phyloP scores from a whole-genome alignment of 2,329 filamentous ascomycete genomes.

The Sporothrix brasiliensis region DNA sequence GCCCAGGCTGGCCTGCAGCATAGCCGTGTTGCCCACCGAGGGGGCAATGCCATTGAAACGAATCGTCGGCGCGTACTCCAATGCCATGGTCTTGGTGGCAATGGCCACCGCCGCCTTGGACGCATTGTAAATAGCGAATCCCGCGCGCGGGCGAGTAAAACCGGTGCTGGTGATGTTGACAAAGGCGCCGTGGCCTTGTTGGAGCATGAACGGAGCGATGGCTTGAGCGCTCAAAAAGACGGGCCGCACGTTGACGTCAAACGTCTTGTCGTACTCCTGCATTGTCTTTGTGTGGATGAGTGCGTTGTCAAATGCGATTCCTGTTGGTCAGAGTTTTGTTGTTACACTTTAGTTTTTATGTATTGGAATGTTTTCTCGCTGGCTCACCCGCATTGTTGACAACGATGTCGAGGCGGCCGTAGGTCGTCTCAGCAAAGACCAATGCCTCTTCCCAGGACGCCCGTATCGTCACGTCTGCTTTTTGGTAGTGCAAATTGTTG shows the following conservation, averaged over 20 bases:
- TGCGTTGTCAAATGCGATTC: constrained; percentile 9
- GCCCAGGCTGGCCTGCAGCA: constrained; percentile 11
- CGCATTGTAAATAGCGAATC: constrained; percentile 17
- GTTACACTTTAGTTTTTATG: not conserved
- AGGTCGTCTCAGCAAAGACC: not conserved
- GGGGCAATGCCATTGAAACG: constrained; percentile 23
- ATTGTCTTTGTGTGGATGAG: constrained; percentile 6
- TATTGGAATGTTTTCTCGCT: not conserved
- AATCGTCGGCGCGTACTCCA: constrained; percentile 20
- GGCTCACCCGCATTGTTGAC: constrained; percentile 18
- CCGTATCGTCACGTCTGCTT: not conserved
- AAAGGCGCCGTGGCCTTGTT: constrained; percentile 13
- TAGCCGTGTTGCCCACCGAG: constrained; percentile 10
- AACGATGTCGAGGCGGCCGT: constrained; percentile 9
- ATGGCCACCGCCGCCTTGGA: constrained; percentile 17
- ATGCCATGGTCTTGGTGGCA: constrained; percentile 19
- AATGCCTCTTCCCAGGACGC: constrained; percentile 17
- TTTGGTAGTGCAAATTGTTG: not conserved
- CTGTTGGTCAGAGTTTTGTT: not conserved
- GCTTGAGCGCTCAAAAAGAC: constrained; percentile 15
- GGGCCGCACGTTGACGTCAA: constrained; percentile 19
- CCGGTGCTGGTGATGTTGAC: constrained; percentile 22
- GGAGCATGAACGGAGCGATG: constrained; percentile 2
- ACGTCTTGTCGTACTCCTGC: constrained; percentile 16
- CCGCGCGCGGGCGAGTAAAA: constrained; percentile 2